phyloP scores from a whole-genome alignment of 345 rosid species.

The Linum trigynum region DNA sequence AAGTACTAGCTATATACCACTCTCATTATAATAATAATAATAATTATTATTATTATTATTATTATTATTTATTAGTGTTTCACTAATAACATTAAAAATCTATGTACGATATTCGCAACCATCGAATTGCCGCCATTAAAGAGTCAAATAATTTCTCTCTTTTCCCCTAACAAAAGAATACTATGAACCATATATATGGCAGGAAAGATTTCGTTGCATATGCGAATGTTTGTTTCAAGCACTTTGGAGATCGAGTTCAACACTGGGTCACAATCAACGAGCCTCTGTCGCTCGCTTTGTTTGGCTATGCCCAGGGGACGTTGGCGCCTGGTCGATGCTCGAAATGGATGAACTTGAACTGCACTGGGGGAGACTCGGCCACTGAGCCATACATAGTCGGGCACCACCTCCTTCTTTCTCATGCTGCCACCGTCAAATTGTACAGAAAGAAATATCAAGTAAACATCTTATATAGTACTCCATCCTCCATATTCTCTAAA shows the following conservation, averaged over 20 bases:
- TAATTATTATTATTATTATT: too few species aligned
- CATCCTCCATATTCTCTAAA: too few species aligned
- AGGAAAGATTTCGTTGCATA: slow-evolving; percentile 3
- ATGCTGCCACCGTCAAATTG: slow-evolving; percentile 13
- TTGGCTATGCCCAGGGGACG: slow-evolving; percentile 2
- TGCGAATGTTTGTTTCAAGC: slow-evolving; percentile 3
- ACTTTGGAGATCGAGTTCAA: slow-evolving; percentile 20
- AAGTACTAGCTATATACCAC: background rate
- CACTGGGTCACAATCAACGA: slow-evolving; percentile 31
- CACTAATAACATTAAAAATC: too few species aligned
- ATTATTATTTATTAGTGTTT: background rate
- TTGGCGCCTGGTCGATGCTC: slow-evolving; percentile 17
- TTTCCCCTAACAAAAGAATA: too few species aligned
- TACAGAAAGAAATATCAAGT: slow-evolving; percentile 11
- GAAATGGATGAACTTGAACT: background rate
- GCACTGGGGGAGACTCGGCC: slow-evolving; percentile 12
- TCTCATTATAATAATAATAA: too few species aligned
- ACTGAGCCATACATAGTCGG: slow-evolving; percentile 15
- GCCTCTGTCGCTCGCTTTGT: background rate
- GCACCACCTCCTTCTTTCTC: slow-evolving; percentile 20
- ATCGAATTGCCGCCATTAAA: too few species aligned
- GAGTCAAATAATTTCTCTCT: too few species aligned
- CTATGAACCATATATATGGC: background rate
- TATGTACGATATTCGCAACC: too few species aligned
- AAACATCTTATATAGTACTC: too few species aligned